These are phyloP conservation scores for Saprolegnia diclina DNA, from an alignment of 352 stramenopile genomes.

Conservation along the genomic window DNA sequence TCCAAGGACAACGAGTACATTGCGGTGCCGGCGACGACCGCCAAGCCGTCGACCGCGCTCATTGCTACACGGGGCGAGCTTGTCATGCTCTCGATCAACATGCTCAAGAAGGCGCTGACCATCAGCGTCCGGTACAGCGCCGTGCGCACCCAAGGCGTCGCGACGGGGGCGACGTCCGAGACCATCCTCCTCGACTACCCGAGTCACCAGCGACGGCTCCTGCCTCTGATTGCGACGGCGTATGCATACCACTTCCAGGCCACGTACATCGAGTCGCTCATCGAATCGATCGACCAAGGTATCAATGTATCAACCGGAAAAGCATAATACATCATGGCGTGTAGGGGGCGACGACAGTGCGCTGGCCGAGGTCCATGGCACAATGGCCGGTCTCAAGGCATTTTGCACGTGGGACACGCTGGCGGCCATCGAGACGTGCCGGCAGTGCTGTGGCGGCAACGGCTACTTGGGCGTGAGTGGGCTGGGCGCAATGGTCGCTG, in stretches of 20 bases:
- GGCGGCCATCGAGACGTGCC: slow-evolving; percentile 90
- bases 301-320: slow-evolving; percentile 67
- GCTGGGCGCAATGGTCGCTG: slow-evolving; percentile 84
- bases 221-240: slow-evolving; percentile 85
- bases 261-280: slow-evolving; percentile 64
- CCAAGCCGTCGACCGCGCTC: slow-evolving; percentile 67
- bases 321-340: too few species aligned
- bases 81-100: slow-evolving; percentile 58
- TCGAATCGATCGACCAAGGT: slow-evolving; percentile 84
- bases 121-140: slow-evolving; percentile 91
- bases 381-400: slow-evolving; percentile 92
- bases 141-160: slow-evolving; percentile 81
- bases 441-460: slow-evolving; percentile 93
- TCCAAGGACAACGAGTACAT: slow-evolving; percentile 53
- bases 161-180: slow-evolving; percentile 34
- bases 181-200: slow-evolving; percentile 91
- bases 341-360: slow-evolving; percentile 29
- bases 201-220: slow-evolving; percentile 90
- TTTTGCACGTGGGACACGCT: slow-evolving; percentile 87
- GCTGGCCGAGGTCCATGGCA: slow-evolving; percentile 92
- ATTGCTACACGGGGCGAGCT: slow-evolving; percentile 73
- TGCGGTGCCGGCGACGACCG: slow-evolving; percentile 47
- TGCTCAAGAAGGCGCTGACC: slow-evolving; percentile 88
- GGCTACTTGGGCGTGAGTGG: slow-evolving; percentile 90
- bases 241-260: slow-evolving; percentile 92